Percentiles rank a stretch among this genome's conserved stretches.
phyloP scores from a whole-genome alignment of 495 filamentous ascomycete species.

The Podospora anserina region DNA sequence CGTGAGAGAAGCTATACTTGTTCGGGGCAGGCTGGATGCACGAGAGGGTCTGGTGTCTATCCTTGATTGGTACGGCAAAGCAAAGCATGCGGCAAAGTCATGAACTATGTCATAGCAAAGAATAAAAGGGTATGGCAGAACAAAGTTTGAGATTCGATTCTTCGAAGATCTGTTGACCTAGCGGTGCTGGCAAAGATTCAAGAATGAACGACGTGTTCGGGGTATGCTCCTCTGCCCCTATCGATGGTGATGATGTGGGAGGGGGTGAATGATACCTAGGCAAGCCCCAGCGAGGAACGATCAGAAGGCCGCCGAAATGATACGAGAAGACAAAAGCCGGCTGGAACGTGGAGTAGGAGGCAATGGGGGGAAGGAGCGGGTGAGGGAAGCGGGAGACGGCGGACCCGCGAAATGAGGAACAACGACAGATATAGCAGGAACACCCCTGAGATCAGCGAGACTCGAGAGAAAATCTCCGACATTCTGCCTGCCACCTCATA shows the following conservation, averaged over 20 bases:
- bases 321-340: slow-evolving; percentile 5
- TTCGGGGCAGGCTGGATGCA: background rate
- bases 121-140: background rate
- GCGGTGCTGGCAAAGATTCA: background rate
- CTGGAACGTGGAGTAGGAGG: background rate
- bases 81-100: background rate
- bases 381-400: slow-evolving; percentile 13
- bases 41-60: background rate
- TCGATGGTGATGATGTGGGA: background rate
- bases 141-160: background rate
- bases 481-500: background rate
- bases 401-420: slow-evolving; percentile 4
- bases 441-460: background rate
- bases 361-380: background rate
- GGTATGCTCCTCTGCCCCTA: background rate
- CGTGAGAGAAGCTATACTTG: background rate
- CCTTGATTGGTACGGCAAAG: background rate
- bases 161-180: background rate
- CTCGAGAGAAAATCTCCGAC: background rate
- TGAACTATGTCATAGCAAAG: background rate
- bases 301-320: slow-evolving; percentile 14
- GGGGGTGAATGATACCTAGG: background rate
- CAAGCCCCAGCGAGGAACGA: slow-evolving; percentile 8
- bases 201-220: background rate
- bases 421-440: slow-evolving; percentile 31